phyloP scores from a whole-genome alignment of 1,284 basidiomycete species.

The Neotropicomus parvogracilis region DNA sequence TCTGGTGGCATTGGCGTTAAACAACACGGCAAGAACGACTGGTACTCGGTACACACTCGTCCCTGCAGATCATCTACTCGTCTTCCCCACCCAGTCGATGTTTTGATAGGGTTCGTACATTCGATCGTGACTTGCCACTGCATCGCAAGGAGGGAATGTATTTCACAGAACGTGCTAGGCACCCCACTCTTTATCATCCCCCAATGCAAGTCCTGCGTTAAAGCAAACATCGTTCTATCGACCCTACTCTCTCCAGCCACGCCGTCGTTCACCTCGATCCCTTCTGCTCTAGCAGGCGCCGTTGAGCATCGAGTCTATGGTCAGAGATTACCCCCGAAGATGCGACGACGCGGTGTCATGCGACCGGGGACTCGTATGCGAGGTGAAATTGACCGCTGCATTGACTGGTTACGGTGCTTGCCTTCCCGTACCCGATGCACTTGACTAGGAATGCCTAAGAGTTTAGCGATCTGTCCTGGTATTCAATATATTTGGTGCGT shows the following conservation, averaged over 20 bases:
- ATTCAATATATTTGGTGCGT: background rate
- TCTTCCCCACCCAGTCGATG: conserved; percentile 41
- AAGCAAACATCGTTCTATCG: background rate
- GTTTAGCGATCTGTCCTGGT: conserved; percentile 16
- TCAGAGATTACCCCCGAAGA: conserved; percentile 21
- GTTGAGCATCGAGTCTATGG: conserved; percentile 14
- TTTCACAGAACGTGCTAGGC: too few relatives aligned
- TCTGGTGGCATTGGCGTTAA: conserved; percentile 57
- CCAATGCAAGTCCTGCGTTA: background rate
- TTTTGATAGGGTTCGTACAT: conserved; percentile 55
- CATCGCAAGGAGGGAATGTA: too few relatives aligned
- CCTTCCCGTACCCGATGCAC: conserved; percentile 15
- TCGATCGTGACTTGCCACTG: background rate
- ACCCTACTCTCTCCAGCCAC: conserved; percentile 13
- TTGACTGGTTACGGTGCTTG: background rate
- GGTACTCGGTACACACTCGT: conserved; percentile 24
- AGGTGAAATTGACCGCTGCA: conserved; percentile 17
- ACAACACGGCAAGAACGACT: conserved; percentile 56
- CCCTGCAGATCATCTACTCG: conserved; percentile 58
- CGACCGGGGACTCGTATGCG: conserved; percentile 15
- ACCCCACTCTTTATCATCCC: conserved; percentile 13
- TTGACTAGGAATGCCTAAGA: conserved; percentile 18
- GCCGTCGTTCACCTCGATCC: conserved; percentile 14
- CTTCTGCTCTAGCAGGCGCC: conserved; percentile 19
- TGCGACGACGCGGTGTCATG: conserved; percentile 23